Percentiles rank a stretch among this genome's conserved stretches.
Conservation (phyloP, 2,329 filamentous ascomycete genomes). For the Dactylellina drechsleri region DNA sequence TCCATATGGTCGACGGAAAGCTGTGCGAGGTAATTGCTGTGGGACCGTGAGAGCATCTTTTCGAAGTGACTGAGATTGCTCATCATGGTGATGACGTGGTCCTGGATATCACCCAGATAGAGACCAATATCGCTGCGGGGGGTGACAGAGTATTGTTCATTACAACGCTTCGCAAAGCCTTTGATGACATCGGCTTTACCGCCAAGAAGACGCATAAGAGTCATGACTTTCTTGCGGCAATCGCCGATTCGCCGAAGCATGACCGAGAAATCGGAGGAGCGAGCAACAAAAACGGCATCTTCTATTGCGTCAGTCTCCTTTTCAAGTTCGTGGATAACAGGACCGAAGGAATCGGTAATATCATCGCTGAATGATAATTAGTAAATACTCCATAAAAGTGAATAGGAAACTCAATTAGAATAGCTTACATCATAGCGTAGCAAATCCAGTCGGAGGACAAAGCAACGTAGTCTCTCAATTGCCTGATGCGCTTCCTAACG, state of each 20-base stretch:
- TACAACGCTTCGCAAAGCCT: constrained; percentile 97
- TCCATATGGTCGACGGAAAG: constrained; percentile 82
- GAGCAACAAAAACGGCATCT: constrained; percentile 83
- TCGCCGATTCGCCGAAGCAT: constrained; percentile 94
- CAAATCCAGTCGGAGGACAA: constrained; percentile 97
- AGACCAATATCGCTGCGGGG: constrained; percentile 95
- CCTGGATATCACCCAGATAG: constrained; percentile 97
- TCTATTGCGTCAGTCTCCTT: constrained; percentile 98
- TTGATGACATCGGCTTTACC: constrained; percentile 99
- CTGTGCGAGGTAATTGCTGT: constrained; percentile 97
- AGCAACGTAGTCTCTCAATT: constrained; percentile 91
- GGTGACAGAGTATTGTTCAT: constrained; percentile 96
- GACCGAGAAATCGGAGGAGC: constrained; percentile 80
- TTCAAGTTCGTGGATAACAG: constrained; percentile 90
- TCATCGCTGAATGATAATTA: constrained; percentile 81
- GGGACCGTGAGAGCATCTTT: constrained; percentile 88
- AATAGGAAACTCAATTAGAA: not conserved
- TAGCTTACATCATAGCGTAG: constrained; percentile 70
- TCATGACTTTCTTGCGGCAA: constrained; percentile 97
- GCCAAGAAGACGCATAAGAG: constrained; percentile 86
- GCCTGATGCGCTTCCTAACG: constrained; percentile 89
- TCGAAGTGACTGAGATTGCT: constrained; percentile 95
- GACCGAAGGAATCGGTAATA: constrained; percentile 95
- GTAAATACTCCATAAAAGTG: not conserved
- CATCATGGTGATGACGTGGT: constrained; percentile 99